These are phyloP conservation scores for Fonsecaea pugnacius DNA, from an alignment of 2,329 filamentous ascomycete genomes.

Conservation along the genomic window DNA sequence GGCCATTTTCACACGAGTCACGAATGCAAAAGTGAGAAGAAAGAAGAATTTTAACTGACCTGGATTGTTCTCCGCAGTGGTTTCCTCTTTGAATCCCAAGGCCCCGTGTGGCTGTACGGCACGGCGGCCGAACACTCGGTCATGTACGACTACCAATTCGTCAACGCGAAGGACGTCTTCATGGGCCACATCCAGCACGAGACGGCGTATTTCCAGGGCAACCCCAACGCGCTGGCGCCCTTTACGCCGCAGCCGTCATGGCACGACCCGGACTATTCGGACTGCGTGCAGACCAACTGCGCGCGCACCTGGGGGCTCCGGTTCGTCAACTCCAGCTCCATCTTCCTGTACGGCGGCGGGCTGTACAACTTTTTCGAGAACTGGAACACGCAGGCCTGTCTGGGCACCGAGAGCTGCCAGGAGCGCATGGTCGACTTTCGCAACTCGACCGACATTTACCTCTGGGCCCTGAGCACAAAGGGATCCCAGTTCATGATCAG, in stretches of 20 bases:
- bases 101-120: conserved; percentile 64
- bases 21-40: not conserved
- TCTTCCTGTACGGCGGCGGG: conserved; percentile 67
- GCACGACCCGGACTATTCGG: conserved; percentile 57
- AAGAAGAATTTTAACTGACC: conserved; percentile 3
- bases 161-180: conserved; percentile 64
- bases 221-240: conserved; percentile 62
- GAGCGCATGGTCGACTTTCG: conserved; percentile 34
- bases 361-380: conserved; percentile 68
- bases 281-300: conserved; percentile 45
- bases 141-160: conserved; percentile 73
- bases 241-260: conserved; percentile 55
- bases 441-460: conserved; percentile 33
- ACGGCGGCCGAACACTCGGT: conserved; percentile 68
- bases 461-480: conserved; percentile 36
- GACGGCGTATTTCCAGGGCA: conserved; percentile 72
- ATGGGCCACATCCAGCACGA: conserved; percentile 71
- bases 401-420: conserved; percentile 37
- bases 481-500: conserved; percentile 35
- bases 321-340: conserved; percentile 59
- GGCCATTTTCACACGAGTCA: too few relatives aligned
- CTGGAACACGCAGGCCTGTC: conserved; percentile 47
- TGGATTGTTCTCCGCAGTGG: conserved; percentile 44
- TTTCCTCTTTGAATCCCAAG: conserved; percentile 45
- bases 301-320: conserved; percentile 66